Base-by-base conservation (phyloP, 345 rosid genomes). In the Anastatica hierochuntica region DNA sequence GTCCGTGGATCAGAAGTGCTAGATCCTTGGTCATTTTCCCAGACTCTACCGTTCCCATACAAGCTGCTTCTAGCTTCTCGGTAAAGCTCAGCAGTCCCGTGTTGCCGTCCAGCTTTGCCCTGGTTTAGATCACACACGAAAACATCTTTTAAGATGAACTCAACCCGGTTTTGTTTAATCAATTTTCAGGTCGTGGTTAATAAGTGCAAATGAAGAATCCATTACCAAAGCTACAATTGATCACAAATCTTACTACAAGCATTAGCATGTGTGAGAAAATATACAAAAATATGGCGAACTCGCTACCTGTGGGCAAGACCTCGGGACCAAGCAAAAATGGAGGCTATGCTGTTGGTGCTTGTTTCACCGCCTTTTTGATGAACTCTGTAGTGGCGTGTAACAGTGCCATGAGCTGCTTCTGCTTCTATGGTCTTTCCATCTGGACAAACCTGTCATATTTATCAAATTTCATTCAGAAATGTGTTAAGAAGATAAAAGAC, bases 341-440 rank as follows among this genome's bases (percentile, higher is more conserved):
- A 84, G 27, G 96, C 90, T 56, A 84, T 82, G 74, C 90, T 88
- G 72, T 88, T 88, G 31, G 94, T 84, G 72, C 96, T 88, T 45
- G 90, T 84, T 71, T 84, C 94, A 45, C 85, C 84, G 41, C 92
- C 95, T 71, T 79, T 84, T 73, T 88, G 79, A 48, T 88, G 88
- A 68, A 88, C 84, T 48, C 90, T 73, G 72, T 67, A 84, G 73
- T 87, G 94, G 33, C 94, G 82, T 12, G 94, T 87, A 53, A 87
- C 90, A 4, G 90, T 87, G 14, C 94, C 94, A 69, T 87, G 94
- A 24, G 90, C 94, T 54, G 90, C 94, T 72, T 87, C 90, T 12
- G 86, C 83, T 75, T 86, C 95, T 7, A 81, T 83, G 21, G 95
- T 87, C 68, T 79, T 87, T 18, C 96, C 96, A 63, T 87, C 96